Evolutionary conservation across 2,329 filamentous ascomycete genomes (phyloP).

Genomic region (Berkeleyomyces basicola): DNA sequence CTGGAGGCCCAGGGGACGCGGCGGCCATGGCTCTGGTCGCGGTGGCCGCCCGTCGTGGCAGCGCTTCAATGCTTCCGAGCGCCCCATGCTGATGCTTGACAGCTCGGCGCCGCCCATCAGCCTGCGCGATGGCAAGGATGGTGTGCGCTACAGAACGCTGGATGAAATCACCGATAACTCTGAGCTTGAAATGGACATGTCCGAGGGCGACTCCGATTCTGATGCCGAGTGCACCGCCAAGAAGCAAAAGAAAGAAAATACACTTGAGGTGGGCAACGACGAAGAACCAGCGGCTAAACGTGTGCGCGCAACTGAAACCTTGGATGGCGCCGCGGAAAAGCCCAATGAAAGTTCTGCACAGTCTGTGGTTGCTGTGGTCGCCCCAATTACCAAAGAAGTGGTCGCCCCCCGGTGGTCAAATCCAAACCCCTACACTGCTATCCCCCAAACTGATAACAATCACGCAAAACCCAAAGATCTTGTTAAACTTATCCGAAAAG

Average conservation of each 20-base stretch:
- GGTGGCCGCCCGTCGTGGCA: slow-evolving; percentile 18
- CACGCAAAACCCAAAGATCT: slow-evolving; percentile 68
- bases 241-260: background rate
- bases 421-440: slow-evolving; percentile 77
- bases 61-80: slow-evolving; percentile 29
- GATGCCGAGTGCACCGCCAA: background rate
- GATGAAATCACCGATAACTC: slow-evolving; percentile 46
- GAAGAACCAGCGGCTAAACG: slow-evolving; percentile 29
- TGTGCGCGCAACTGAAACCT: slow-evolving; percentile 22
- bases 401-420: slow-evolving; percentile 72
- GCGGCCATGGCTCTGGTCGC: slow-evolving; percentile 17
- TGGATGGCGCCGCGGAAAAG: slow-evolving; percentile 22
- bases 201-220: slow-evolving; percentile 28
- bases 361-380: background rate
- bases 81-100: slow-evolving; percentile 32
- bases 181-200: slow-evolving; percentile 49
- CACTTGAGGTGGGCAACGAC: slow-evolving; percentile 15
- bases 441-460: slow-evolving; percentile 52
- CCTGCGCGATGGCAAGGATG: slow-evolving; percentile 28
- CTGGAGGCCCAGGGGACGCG: slow-evolving; percentile 17
- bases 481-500: slow-evolving; percentile 81
- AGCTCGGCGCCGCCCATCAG: slow-evolving; percentile 28
- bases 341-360: background rate
- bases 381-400: background rate
- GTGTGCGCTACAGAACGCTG: slow-evolving; percentile 36